Evolutionary conservation across 495 filamentous ascomycete genomes (phyloP), one percentile per base, ranked within the genome.

Genomic region (Hyaloscypha variabilis): DNA sequence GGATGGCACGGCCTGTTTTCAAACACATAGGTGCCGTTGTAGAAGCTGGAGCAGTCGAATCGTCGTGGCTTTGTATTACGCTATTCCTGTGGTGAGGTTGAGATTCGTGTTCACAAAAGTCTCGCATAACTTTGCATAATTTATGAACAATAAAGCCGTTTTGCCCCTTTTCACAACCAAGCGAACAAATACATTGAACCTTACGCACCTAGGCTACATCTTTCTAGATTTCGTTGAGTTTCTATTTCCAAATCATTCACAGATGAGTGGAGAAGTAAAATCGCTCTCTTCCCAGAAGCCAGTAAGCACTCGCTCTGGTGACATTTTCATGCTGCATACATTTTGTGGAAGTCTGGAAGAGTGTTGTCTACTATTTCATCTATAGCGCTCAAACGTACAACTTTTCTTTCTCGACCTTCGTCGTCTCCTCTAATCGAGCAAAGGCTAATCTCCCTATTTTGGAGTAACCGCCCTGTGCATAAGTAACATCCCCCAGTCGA

Each of bases 361-460:
- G 26, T 54, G 25, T 57, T 2, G 26, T 19, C 24, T 6, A 17
- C 28, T 11, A 51, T n/a, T 11, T 23, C 31, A 52, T 26, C 49
- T 29, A 25, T 54, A n/a, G 13, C 21, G 29, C 17, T 63, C 28
- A 70, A 46, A 71, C 56, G 63, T 71, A 71, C 24, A 67, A 46
- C 29, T 63, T 71, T 10, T 64, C 60, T 36, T 60, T 65, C 30
- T 63, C 39, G 3, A 67, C 65, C 10, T 13, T 53, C 14, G 19
- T 71, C 23, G 65, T 67, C 56, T 65, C 62, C 30, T 65, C 65
- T 31, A 60, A 19, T 29, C 65, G 62, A 8, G 61, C 69, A 56
- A 71, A 62, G 3, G 69, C 69, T 39, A 67, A 46, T 14, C 55
- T 21, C 3, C 68, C 68, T 23, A 67, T 23, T 6, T 29, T 23